Conservation (phyloP, 2,329 filamentous ascomycete genomes). For the Talaromyces amestolkiae region DNA sequence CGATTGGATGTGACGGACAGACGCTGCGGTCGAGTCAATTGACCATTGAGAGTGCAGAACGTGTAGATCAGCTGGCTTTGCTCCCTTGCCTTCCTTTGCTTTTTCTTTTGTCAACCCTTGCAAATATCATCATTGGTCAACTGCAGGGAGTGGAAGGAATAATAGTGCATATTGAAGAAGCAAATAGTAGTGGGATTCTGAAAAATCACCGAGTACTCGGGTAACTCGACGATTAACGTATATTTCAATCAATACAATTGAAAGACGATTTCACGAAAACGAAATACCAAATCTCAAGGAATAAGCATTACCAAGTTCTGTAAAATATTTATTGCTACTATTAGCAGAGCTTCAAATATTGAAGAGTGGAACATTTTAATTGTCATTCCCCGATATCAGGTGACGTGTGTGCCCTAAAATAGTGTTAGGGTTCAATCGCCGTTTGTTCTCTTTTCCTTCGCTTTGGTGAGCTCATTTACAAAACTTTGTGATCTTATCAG, state of each 20-base stretch:
- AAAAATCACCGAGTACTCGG: not conserved
- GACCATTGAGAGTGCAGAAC: not conserved
- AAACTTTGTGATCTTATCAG: not conserved
- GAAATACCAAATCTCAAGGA: conserved; percentile 7
- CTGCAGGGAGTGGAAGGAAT: not conserved
- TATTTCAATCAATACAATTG: not conserved
- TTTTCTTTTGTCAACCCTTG: not conserved
- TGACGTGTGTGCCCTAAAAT: not conserved
- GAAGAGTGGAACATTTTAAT: not conserved
- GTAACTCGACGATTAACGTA: not conserved
- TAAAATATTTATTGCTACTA: not conserved
- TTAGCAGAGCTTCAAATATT: not conserved
- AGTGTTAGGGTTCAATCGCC: not conserved
- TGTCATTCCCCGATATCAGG: not conserved
- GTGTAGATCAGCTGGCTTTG: not conserved
- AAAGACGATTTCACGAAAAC: not conserved
- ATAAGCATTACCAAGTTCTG: no score
- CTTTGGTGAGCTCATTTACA: not conserved
- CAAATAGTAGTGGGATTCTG: not conserved
- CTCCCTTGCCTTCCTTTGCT: not conserved
- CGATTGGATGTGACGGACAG: conserved; percentile 4
- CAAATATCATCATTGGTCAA: not conserved
- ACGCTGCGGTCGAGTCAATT: not conserved
- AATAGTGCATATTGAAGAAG: not conserved
- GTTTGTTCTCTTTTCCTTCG: not conserved